A percentile compares a stretch with the other conserved stretches of the same genome.
Conservation (phyloP, 495 filamentous ascomycete species). For the Tuber brumale region DNA sequence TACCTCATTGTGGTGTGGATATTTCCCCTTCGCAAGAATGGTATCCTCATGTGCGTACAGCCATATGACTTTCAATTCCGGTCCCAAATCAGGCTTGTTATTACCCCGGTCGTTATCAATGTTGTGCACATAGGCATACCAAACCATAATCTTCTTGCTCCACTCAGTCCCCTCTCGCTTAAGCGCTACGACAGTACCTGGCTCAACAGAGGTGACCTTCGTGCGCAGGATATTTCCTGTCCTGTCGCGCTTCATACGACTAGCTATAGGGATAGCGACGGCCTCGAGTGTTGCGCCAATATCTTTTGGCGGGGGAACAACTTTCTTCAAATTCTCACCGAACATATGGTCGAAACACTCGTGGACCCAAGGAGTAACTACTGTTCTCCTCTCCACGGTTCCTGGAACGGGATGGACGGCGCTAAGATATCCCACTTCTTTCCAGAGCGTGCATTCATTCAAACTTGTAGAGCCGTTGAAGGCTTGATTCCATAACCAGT, state of each 20-base stretch:
- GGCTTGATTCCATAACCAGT: slow-evolving; percentile 60
- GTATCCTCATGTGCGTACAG: slow-evolving; percentile 64
- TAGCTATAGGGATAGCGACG: slow-evolving; percentile 22
- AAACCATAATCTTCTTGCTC: slow-evolving; percentile 48
- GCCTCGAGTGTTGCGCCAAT: slow-evolving; percentile 22
- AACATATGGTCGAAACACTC: slow-evolving; percentile 60
- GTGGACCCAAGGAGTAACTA: slow-evolving; percentile 62
- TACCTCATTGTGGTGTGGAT: slow-evolving; percentile 59
- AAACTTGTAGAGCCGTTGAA: slow-evolving; percentile 43
- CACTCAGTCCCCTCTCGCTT: slow-evolving; percentile 51
- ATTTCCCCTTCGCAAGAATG: slow-evolving; percentile 55
- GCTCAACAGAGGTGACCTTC: slow-evolving; percentile 31
- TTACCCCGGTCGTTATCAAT: slow-evolving; percentile 44
- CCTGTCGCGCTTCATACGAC: slow-evolving; percentile 27
- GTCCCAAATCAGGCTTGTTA: slow-evolving; percentile 8
- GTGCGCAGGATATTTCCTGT: slow-evolving; percentile 13
- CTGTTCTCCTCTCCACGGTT: slow-evolving; percentile 46
- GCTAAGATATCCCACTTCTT: slow-evolving; percentile 27
- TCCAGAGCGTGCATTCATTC: slow-evolving; percentile 39
- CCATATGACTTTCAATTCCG: slow-evolving; percentile 59
- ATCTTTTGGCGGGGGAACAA: slow-evolving; percentile 12
- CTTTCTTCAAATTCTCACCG: slow-evolving; percentile 46
- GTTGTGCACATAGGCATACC: slow-evolving; percentile 63
- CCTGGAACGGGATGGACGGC: slow-evolving; percentile 27
- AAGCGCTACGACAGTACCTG: slow-evolving; percentile 52